These are phyloP conservation scores for Hortiboletus campestris DNA, from an alignment of 768 basidiomycete genomes.

Conservation along the genomic window DNA sequence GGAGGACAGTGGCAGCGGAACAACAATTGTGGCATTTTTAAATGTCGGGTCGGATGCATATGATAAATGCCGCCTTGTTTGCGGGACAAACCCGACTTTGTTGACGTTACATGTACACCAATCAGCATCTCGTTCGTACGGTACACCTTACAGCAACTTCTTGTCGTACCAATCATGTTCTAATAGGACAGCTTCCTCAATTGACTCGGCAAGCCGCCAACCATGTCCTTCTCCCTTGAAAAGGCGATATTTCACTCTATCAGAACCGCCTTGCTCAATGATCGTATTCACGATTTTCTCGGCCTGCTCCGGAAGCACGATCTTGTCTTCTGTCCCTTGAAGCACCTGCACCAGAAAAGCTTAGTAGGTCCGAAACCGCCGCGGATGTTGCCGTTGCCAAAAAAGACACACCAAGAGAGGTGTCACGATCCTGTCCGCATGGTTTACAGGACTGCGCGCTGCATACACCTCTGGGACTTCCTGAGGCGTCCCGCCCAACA, in stretches of 20 bases:
- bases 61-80: conserved; percentile 4
- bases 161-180: conserved; percentile 38
- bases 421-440: conserved; percentile 58
- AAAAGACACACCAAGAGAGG: conserved; percentile 56
- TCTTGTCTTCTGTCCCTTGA: conserved; percentile 61
- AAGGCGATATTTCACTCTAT: conserved; percentile 35
- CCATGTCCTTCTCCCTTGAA: conserved; percentile 49
- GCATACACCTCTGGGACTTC: conserved; percentile 58
- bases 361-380: neutral
- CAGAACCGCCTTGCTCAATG: conserved; percentile 14
- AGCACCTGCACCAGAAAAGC: conserved; percentile 46
- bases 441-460: conserved; percentile 60
- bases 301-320: conserved; percentile 70
- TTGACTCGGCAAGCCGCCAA: conserved; percentile 35
- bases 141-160: neutral
- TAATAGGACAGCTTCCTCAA: conserved; percentile 33
- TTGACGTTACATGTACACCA: too few species aligned
- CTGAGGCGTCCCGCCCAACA: conserved; percentile 57
- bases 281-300: conserved; percentile 31
- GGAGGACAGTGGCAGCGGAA: too few species aligned
- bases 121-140: neutral
- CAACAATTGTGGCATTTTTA: neutral
- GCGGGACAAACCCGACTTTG: too few species aligned
- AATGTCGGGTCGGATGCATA: neutral
- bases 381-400: neutral